A percentile compares a stretch with the other conserved stretches of the same genome.
Evolutionary conservation across 192 early-diverging fungal genomes (phyloP).

Genomic region (Podila horticola): DNA sequence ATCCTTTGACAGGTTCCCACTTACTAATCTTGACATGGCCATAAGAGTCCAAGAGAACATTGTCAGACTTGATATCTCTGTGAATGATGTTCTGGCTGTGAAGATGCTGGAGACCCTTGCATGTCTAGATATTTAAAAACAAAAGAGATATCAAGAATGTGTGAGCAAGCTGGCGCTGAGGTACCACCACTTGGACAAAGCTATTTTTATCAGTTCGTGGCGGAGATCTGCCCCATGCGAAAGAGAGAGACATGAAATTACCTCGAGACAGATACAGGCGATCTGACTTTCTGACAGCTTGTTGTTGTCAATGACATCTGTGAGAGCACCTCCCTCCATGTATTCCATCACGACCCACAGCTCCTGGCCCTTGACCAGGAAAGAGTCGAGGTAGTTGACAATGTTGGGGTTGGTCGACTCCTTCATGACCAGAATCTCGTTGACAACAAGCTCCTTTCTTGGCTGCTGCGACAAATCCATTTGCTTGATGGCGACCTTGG

Average conservation of each 20-base stretch:
- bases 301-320: slow-evolving; percentile 97
- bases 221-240: neutral
- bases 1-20: slow-evolving; percentile 1
- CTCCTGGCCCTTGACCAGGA: slow-evolving; percentile 83
- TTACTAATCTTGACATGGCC: slow-evolving; percentile 86
- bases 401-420: slow-evolving; percentile 95
- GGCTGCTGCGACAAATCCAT: slow-evolving; percentile 91
- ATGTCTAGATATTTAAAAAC: slow-evolving; percentile 58
- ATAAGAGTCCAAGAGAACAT: slow-evolving; percentile 83
- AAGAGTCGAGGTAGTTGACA: slow-evolving; percentile 97
- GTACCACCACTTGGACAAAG: neutral
- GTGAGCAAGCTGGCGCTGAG: neutral
- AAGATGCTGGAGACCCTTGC: slow-evolving; percentile 84
- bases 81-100: slow-evolving; percentile 90
- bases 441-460: slow-evolving; percentile 91
- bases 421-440: slow-evolving; percentile 96
- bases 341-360: slow-evolving; percentile 99
- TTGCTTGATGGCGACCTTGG: slow-evolving; percentile 93
- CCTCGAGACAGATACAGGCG: slow-evolving; percentile 93
- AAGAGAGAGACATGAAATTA: slow-evolving; percentile 18
- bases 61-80: slow-evolving; percentile 92
- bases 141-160: neutral
- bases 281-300: slow-evolving; percentile 93
- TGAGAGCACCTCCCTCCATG: slow-evolving; percentile 98
- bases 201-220: neutral